Evolutionary conservation across 1,284 basidiomycete genomes (phyloP).

Genomic region (Tylopilus sp.): DNA sequence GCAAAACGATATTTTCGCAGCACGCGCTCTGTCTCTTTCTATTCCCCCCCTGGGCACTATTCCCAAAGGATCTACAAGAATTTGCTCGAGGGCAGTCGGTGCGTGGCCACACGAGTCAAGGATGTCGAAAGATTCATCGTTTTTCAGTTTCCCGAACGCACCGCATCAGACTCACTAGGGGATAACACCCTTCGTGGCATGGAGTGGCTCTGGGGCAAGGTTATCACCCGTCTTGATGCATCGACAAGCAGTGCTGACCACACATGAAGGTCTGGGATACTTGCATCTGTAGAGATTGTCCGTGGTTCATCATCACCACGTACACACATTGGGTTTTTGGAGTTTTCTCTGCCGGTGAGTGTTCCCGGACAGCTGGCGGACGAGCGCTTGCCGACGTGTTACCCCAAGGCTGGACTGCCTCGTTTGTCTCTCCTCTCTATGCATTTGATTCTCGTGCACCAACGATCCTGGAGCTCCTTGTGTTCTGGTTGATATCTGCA

Average conservation of each 20-base stretch:
- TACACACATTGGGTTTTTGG: conserved; percentile 73
- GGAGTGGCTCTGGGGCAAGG: conserved; percentile 67
- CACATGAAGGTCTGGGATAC: conserved; percentile 58
- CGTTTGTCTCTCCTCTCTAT: conserved; percentile 45
- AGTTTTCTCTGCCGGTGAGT: conserved; percentile 56
- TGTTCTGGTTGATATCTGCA: conserved; percentile 52
- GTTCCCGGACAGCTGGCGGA: background rate
- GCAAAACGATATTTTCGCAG: conserved; percentile 12
- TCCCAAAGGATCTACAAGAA: conserved; percentile 49
- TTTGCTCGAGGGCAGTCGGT: conserved; percentile 51
- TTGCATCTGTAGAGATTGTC: conserved; percentile 49
- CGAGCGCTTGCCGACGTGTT: conserved; percentile 6
- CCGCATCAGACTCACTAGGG: conserved; percentile 14
- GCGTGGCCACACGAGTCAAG: conserved; percentile 11
- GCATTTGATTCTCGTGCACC: conserved; percentile 39
- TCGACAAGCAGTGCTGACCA: conserved; percentile 10
- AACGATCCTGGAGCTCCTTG: conserved; percentile 46
- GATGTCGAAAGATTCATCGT: conserved; percentile 7
- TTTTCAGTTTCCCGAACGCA: conserved; percentile 24
- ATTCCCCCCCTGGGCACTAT: conserved; percentile 65
- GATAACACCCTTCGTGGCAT: conserved; percentile 26
- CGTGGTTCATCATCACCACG: conserved; percentile 65
- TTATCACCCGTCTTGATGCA: conserved; percentile 23
- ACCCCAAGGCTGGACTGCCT: conserved; percentile 50
- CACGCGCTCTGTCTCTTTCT: conserved; percentile 50